Base-by-base conservation (phyloP, 1,139 yeast genomes). In the Blastobotrys aristatus region DNA sequence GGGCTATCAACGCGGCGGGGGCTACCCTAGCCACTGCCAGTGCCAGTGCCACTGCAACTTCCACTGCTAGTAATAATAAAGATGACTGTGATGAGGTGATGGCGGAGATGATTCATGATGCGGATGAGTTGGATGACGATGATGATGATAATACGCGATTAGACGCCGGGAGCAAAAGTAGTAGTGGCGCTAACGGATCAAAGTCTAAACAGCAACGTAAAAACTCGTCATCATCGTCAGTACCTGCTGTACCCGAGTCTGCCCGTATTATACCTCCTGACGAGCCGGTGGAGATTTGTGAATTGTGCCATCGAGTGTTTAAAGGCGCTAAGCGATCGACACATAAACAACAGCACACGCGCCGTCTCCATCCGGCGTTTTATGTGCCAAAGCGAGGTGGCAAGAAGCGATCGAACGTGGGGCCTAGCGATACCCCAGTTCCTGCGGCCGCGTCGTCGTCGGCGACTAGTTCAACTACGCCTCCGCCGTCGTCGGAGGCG, bases 321-420 rank as follows among this genome's bases (percentile, higher is more conserved):
- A 67, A 65, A 54, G 76, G 76, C 16, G 74, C 75, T 17, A 70
- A 69, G 57, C 70, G 75, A 3, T 61, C 72, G 4, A 72, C 75
- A 1, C 76, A 72, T 56, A 70, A 67, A 52, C 76, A 72, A 55
- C 76, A 72, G 60, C 76, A 72, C 49, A 71, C 71, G 41, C 64
- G 73, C 17, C 58, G 75, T 32, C 56, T 71, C 27, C 76, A 72
- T 47, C 75, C 75, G 1, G 68, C 68, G 40, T 66, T 66, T 46
- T 72, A 72, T 52, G 67, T 66, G 27, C 73, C 73, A 34, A 71
- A 71, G 53, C 64, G 73, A 2, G 75, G 75, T 11, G 73, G 73
- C 20, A 69, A 69, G 53, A 67, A 66, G 55, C 55, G 65, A 34
- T 40, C 47, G 17, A 36, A 21, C 4, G 47, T 46, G 14, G 48